Percentiles rank a stretch among this genome's conserved stretches.
phyloP scores from a whole-genome alignment of 2,329 filamentous ascomycete species.

The Colletotrichum graminicola region DNA sequence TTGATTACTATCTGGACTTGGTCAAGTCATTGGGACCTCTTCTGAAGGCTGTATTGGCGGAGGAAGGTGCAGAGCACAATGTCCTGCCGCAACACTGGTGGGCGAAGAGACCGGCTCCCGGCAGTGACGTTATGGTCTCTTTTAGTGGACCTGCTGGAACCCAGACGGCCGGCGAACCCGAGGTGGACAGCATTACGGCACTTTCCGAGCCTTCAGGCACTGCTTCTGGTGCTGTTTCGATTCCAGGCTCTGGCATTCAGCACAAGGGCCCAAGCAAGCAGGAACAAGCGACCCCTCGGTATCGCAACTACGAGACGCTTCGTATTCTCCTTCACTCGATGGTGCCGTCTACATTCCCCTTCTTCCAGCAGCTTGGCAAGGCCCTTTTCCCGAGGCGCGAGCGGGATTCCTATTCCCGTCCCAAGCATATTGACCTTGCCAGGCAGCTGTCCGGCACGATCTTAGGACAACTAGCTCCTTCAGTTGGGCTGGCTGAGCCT shows the following conservation, averaged over 20 bases:
- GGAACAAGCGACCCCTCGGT: slow-evolving; percentile 60
- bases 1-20: slow-evolving; percentile 83
- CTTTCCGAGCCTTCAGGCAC: slow-evolving; percentile 50
- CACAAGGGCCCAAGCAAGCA: slow-evolving; percentile 58
- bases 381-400: slow-evolving; percentile 81
- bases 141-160: slow-evolving; percentile 11
- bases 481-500: slow-evolving; percentile 57
- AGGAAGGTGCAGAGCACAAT: slow-evolving; percentile 82
- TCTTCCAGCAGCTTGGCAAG: slow-evolving; percentile 89
- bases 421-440: slow-evolving; percentile 67
- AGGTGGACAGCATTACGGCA: slow-evolving; percentile 49
- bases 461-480: slow-evolving; percentile 72
- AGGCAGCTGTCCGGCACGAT: slow-evolving; percentile 78
- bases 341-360: slow-evolving; percentile 82
- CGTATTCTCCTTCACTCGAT: slow-evolving; percentile 83
- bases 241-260: slow-evolving; percentile 37
- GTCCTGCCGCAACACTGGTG: slow-evolving; percentile 79
- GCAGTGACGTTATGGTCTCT: slow-evolving; percentile 33
- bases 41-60: slow-evolving; percentile 83
- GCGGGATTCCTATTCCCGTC: slow-evolving; percentile 70
- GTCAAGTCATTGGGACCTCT: slow-evolving; percentile 82
- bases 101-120: slow-evolving; percentile 37
- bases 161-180: slow-evolving; percentile 42
- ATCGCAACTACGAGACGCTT: slow-evolving; percentile 82
- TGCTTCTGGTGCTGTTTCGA: slow-evolving; percentile 46